Conservation (phyloP, 257 asterid species). For the Solanum rostratum region DNA sequence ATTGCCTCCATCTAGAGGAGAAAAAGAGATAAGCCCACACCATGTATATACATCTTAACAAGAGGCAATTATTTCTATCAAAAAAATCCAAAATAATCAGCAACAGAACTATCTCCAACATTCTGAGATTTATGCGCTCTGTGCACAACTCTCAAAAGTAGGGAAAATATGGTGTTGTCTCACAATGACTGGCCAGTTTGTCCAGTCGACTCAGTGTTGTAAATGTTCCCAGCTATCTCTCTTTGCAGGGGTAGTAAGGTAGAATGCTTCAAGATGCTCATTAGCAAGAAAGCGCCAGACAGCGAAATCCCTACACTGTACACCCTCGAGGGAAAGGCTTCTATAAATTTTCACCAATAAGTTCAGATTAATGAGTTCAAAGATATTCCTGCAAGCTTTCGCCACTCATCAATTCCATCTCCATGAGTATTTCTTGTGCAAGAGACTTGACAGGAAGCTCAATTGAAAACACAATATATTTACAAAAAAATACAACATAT, state of each 20-base stretch:
- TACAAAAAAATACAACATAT: too few species aligned
- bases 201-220: not conserved
- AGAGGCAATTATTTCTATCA: not conserved
- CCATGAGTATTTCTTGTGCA: slow-evolving; percentile 71
- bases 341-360: not conserved
- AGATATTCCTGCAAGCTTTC: slow-evolving; percentile 82
- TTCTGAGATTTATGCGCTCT: not conserved
- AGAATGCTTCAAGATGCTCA: not conserved
- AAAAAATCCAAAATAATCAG: not conserved
- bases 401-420: slow-evolving; percentile 75
- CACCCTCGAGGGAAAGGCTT: not conserved
- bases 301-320: not conserved
- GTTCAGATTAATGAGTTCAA: slow-evolving; percentile 8
- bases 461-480: not conserved
- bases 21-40: not conserved
- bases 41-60: not conserved
- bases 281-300: not conserved
- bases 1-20: not conserved
- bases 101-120: not conserved
- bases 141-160: not conserved
- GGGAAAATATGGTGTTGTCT: not conserved
- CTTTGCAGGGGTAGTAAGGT: not conserved
- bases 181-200: not conserved
- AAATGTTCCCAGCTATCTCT: not conserved
- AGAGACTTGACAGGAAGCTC: slow-evolving; percentile 70